phyloP scores from a whole-genome alignment of 2,329 filamentous ascomycete genomes.

The Neocatenulostroma microsporum region DNA sequence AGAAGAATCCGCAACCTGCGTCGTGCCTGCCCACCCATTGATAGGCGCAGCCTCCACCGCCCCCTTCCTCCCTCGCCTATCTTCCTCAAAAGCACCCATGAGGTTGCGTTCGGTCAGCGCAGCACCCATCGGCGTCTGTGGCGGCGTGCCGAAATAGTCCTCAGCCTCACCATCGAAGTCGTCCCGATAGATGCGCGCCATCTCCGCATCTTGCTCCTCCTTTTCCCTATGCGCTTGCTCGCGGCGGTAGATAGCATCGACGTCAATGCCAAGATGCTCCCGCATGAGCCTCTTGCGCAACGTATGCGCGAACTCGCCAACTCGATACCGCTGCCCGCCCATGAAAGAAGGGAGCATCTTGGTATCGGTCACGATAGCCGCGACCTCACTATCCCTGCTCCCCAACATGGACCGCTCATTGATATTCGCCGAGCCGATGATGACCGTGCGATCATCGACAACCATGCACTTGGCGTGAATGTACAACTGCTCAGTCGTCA shows the following conservation, averaged over 20 bases:
- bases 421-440: conserved; percentile 97
- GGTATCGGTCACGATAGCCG: conserved; percentile 81
- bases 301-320: conserved; percentile 87
- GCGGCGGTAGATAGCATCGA: conserved; percentile 62
- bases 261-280: conserved; percentile 87
- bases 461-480: conserved; percentile 97
- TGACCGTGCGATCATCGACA: conserved; percentile 82
- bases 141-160: conserved; percentile 28
- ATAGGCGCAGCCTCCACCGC: conserved; percentile 10
- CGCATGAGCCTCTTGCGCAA: conserved; percentile 90
- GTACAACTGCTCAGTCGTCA: conserved; percentile 94
- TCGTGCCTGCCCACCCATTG: conserved; percentile 14
- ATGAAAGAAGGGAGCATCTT: conserved; percentile 89
- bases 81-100: conserved; percentile 2
- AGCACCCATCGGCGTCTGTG: conserved; percentile 19
- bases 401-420: conserved; percentile 96
- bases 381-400: conserved; percentile 82
- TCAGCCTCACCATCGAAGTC: conserved; percentile 6
- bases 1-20: conserved; percentile 12
- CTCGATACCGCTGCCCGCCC: conserved; percentile 80
- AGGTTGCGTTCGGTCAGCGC: conserved; percentile 22
- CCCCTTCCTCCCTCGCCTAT: conserved; percentile 3
- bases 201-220: conserved; percentile 55
- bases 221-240: conserved; percentile 26
- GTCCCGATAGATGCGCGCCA: conserved; percentile 28